These are phyloP conservation scores for Piromyces finnis DNA, from an alignment of 192 early-diverging fungal species.

Conservation along the genomic window DNA sequence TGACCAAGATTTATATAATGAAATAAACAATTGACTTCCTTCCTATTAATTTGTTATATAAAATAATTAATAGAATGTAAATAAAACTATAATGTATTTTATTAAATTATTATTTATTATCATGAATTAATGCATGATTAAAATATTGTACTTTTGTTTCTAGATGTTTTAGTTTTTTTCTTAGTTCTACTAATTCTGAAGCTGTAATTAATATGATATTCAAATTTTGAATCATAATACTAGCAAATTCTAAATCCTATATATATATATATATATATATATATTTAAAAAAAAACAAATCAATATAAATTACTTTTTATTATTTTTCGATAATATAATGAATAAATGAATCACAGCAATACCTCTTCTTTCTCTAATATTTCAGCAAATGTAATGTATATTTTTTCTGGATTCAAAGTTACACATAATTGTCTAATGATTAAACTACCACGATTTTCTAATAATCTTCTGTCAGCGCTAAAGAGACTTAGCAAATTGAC, in stretches of 20 bases:
- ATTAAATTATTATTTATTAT: too few relatives aligned
- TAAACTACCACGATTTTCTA: constrained; percentile 77
- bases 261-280: not conserved
- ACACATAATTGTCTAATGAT: constrained; percentile 88
- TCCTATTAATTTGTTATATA: constrained; percentile 19
- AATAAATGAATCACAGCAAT: too few relatives aligned
- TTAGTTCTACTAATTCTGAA: constrained; percentile 66
- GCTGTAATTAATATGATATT: constrained; percentile 93
- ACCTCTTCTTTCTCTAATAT: constrained; percentile 71
- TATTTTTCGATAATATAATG: too few relatives aligned
- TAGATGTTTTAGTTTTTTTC: constrained; percentile 60
- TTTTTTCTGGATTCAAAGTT: constrained; percentile 74
- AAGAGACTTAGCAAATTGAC: constrained; percentile 77
- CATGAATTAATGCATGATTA: too few relatives aligned
- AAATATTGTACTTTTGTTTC: constrained; percentile 27
- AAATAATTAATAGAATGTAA: too few relatives aligned
- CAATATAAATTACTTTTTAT: too few relatives aligned
- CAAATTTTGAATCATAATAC: constrained; percentile 93
- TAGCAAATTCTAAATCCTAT: constrained; percentile 81
- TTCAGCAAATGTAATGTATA: constrained; percentile 73
- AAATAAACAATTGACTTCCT: constrained; percentile 63
- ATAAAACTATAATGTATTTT: too few relatives aligned
- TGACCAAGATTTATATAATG: constrained; percentile 86
- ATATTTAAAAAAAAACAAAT: too few relatives aligned
- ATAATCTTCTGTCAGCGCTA: constrained; percentile 63